Evolutionary conservation across 148 eudicot species (phyloP), one percentile per base, ranked within the genome.

Genomic region (Amaranthus hypochondriacus): DNA sequence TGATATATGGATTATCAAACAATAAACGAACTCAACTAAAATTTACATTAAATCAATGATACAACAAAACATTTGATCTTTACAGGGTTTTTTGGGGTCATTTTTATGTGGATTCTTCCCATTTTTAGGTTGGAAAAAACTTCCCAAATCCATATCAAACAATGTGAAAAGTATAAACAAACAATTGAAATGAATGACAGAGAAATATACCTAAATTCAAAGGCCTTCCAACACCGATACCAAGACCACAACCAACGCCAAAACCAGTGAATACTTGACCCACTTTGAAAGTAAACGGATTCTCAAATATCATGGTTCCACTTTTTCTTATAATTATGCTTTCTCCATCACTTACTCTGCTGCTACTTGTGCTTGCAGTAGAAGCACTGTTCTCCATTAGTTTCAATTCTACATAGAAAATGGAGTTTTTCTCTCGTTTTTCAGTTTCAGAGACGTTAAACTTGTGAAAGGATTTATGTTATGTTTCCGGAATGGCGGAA

Each of bases 191-290:
- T 12, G 10, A 55, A 57, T 28, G 46, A 66, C 63, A 48, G 60
- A 72, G 49, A 12, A 48, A 48, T 56, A 67, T 88, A 92, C 99
- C 92, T 80, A 92, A 82, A 82, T 92, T 88, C 44, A 95, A 62
- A 83, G 97, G 96, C 73, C 85, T 84, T 28, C 97, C 98, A 76
- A 85, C 89, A 79, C 98, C 97, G 81, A 95, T 88, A 70, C 98
- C 96, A 81, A 92, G 73, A 70, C 98, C 98, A 78, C 98, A 92
- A 71, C 98, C 98, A 53, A 90, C 73, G 66, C 98, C 98, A 86
- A 92, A 87, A 57, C 96, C 93, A 43, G 92, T 90, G 62, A 90
- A 92, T 5, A 92, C 90, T 77, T 90, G 96, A 73, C 85, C 86
- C 68, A 90, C 90, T 75, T 92, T 92, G 59, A 92, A 75, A 74